Percentiles rank a stretch among this genome's conserved stretches.
Evolutionary conservation across 441 rosid genomes (phyloP).

Genomic region (Gossypium lobatum): DNA sequence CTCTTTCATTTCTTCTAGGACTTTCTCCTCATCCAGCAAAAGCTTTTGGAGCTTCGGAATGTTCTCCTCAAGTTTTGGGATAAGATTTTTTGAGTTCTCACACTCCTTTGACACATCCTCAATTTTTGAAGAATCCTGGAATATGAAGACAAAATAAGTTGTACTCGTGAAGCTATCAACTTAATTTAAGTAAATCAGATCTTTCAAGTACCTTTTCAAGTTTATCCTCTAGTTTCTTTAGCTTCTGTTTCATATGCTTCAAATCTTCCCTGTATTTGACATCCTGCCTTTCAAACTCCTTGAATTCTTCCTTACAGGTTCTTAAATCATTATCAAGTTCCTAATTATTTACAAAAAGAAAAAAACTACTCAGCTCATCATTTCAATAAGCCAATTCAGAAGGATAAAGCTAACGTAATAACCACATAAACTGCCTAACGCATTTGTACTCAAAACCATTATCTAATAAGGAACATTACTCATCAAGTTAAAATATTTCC

Average conservation of each 20-base stretch:
- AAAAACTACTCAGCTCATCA: conserved; percentile 6
- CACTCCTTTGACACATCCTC: conserved; percentile 58
- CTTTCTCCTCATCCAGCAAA: conserved; percentile 65
- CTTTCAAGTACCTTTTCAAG: conserved; percentile 56
- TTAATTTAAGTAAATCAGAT: conserved; percentile 18
- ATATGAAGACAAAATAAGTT: conserved; percentile 22
- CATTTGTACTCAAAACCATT: neutral
- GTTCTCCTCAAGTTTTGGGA: conserved; percentile 73
- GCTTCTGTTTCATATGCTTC: conserved; percentile 90
- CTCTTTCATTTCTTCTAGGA: conserved; percentile 65
- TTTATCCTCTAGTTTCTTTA: conserved; percentile 89
- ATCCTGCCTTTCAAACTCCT: conserved; percentile 95
- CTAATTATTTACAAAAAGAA: conserved; percentile 34
- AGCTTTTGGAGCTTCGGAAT: conserved; percentile 68
- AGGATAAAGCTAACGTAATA: neutral
- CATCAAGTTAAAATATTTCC: conserved; percentile 4
- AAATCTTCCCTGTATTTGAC: conserved; percentile 84
- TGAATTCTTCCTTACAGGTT: conserved; percentile 77
- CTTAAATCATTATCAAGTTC: conserved; percentile 64
- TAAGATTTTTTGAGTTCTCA: conserved; percentile 49
- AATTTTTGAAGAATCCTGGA: conserved; percentile 71
- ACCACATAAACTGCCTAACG: neutral
- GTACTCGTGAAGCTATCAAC: conserved; percentile 4
- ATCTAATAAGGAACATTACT: neutral
- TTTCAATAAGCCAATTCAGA: neutral